These are phyloP conservation scores for Lachancea meyersii DNA, from an alignment of 805 yeast genomes.

Conservation along the genomic window DNA sequence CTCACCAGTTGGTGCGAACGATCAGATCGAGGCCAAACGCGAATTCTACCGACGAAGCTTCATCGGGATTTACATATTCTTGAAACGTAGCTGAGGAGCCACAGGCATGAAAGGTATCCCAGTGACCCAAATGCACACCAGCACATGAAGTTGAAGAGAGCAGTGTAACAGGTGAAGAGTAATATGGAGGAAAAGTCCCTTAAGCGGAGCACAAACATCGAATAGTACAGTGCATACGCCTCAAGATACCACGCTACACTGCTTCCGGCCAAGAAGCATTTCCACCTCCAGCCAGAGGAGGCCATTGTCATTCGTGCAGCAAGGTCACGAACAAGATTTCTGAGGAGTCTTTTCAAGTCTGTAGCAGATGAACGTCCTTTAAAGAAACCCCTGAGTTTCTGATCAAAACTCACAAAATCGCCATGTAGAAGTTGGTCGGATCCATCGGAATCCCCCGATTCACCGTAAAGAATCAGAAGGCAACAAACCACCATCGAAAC, in stretches of 20 bases:
- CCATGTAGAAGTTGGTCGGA: background rate
- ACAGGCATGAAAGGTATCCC: conserved; percentile 59
- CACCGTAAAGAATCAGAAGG: conserved; percentile 46
- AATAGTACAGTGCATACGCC: conserved; percentile 62
- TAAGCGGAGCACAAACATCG: conserved; percentile 49
- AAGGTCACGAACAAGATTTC: background rate
- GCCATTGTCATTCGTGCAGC: background rate
- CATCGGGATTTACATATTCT: conserved; percentile 1
- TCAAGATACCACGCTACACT: conserved; percentile 69
- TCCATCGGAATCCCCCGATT: background rate
- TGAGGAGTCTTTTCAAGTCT: background rate
- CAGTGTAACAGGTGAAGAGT: conserved; percentile 66
- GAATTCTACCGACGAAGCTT: conserved; percentile 1
- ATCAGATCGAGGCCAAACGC: background rate
- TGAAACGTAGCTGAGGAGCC: conserved; percentile 47
- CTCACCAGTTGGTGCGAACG: conserved; percentile 1
- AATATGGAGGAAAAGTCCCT: conserved; percentile 61
- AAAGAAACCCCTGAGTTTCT: background rate
- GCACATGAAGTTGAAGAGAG: conserved; percentile 53
- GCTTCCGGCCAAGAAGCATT: conserved; percentile 61
- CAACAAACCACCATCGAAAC: conserved; percentile 66
- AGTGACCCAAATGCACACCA: conserved; percentile 73
- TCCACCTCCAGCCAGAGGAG: conserved; percentile 71
- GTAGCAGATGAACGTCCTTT: background rate
- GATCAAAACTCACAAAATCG: background rate